Evolutionary conservation across 1,139 yeast species (phyloP), one percentile per base, ranked within the genome.

Genomic region (Blastobotrys persicus): DNA sequence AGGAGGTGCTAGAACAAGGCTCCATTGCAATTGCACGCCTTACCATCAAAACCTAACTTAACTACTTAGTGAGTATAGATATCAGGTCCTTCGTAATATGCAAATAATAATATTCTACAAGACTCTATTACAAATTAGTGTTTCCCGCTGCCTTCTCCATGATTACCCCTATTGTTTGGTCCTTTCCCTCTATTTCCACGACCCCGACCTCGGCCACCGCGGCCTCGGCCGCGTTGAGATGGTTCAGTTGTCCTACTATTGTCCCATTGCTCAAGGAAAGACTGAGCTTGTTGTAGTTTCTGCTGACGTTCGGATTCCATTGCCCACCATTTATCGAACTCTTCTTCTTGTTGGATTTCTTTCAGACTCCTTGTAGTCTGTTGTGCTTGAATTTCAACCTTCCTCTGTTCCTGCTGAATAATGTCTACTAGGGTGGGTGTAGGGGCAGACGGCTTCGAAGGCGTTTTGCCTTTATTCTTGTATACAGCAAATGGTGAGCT

Each of bases 251-350:
- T 37, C 9, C 33, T 33, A 13, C 23, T 14, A 11, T 26, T 16
- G n/a, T 13, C 43, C 19, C 16, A 7, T 19, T 18, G 28, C 13
- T 13, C 7, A 17, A 18, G 26, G 13, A 38, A 4, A 26, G 31
- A n/a, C 18, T n/a, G 31, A 16, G 41, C 41, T 35, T 44, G 35
- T 38, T 41, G 31, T 4, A 23, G 33, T 18, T 38, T 31, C 26
- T 26, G 42, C 33, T 38, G 34, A 7, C 39, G 46, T 40, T 59
- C 55, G 1, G 61, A 52, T 39, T 87, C 95, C 56, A 79, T 81
- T 44, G 78, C 84, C 91, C 94, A 87, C 95, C 95, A 87, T 54
- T 69, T 74, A 16, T 81, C 86, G 69, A 87, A 87, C 61, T 83
- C 88, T 60, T 85, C 88, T 59, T 87, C 95, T 57, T 82, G 81